Evolutionary conservation across 805 yeast species (phyloP).

Genomic region (Saturnispora quitensis): DNA sequence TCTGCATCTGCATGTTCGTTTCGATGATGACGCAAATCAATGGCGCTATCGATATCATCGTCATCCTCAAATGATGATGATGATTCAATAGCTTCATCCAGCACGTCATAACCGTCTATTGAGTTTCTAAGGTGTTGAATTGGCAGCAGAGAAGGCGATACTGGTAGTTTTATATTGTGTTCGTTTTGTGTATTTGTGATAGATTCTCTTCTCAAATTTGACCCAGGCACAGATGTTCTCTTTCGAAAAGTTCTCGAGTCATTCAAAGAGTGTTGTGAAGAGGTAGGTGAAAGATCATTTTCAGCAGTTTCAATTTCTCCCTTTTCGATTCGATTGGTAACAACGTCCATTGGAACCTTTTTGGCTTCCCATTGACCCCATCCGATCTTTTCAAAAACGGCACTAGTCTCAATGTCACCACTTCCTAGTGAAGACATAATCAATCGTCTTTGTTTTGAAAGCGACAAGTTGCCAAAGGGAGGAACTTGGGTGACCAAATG

Average conservation of each 20-base stretch:
- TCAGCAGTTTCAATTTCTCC: background rate
- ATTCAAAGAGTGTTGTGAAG: background rate
- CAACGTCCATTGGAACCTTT: constrained; percentile 26
- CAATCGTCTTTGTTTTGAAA: constrained; percentile 82
- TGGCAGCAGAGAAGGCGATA: constrained; percentile 27
- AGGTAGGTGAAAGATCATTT: background rate
- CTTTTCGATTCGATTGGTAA: constrained; percentile 16
- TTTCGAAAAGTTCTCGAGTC: background rate
- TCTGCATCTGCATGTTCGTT: constrained; percentile 14
- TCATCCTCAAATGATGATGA: constrained; percentile 32
- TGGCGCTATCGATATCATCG: constrained; percentile 1
- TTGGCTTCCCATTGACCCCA: constrained; percentile 98
- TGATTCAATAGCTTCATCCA: constrained; percentile 33
- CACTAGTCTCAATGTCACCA: constrained; percentile 50
- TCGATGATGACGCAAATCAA: background rate
- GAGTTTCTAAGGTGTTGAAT: constrained; percentile 25
- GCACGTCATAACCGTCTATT: constrained; percentile 22
- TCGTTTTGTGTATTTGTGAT: constrained; percentile 39
- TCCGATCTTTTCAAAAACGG: constrained; percentile 84
- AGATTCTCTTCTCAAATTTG: constrained; percentile 37
- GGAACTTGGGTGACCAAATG: constrained; percentile 67
- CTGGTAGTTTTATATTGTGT: constrained; percentile 40
- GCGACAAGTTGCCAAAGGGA: constrained; percentile 68
- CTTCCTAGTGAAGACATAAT: constrained; percentile 84
- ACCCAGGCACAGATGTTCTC: background rate